Evolutionary conservation across 768 basidiomycete species (phyloP).

Genomic region (Podaxis sp.): DNA sequence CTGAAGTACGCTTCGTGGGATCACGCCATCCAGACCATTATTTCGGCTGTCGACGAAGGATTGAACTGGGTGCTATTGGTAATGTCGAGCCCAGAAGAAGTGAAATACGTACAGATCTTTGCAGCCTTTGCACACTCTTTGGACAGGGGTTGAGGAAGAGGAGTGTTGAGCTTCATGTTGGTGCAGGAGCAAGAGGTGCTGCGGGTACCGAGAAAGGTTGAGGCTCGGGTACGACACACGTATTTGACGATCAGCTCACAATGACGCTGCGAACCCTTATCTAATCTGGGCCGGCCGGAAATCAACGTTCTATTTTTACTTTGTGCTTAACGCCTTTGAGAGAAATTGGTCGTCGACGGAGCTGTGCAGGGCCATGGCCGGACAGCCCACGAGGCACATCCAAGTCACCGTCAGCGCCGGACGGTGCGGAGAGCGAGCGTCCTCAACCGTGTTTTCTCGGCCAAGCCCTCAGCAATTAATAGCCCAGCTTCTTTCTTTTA

Average conservation of each 20-base stretch:
- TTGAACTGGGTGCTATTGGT: conserved; percentile 49
- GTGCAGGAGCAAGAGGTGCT: conserved; percentile 11
- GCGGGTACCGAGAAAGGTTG: conserved; percentile 1
- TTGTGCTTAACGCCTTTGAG: background rate
- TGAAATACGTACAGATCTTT: conserved; percentile 67
- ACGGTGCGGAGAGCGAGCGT: background rate
- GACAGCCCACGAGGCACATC: background rate
- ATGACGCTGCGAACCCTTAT: conserved; percentile 6
- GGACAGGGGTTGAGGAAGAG: conserved; percentile 58
- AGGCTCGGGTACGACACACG: background rate
- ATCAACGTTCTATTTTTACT: background rate
- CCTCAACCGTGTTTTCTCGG: background rate
- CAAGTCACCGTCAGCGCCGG: conserved; percentile 6
- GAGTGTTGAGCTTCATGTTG: conserved; percentile 48
- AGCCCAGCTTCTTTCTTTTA: background rate
- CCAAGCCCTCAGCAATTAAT: background rate
- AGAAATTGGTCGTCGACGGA: conserved; percentile 11
- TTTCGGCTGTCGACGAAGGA: conserved; percentile 82
- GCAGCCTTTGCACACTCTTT: conserved; percentile 89
- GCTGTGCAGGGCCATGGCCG: background rate
- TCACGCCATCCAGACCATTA: conserved; percentile 80
- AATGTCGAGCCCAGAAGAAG: conserved; percentile 9
- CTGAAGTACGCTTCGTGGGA: conserved; percentile 49
- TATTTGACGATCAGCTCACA: background rate
- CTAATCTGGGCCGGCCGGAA: background rate